Evolutionary conservation across 371 early-diverging fungal species (phyloP).

Genomic region (Mortierella sp.): DNA sequence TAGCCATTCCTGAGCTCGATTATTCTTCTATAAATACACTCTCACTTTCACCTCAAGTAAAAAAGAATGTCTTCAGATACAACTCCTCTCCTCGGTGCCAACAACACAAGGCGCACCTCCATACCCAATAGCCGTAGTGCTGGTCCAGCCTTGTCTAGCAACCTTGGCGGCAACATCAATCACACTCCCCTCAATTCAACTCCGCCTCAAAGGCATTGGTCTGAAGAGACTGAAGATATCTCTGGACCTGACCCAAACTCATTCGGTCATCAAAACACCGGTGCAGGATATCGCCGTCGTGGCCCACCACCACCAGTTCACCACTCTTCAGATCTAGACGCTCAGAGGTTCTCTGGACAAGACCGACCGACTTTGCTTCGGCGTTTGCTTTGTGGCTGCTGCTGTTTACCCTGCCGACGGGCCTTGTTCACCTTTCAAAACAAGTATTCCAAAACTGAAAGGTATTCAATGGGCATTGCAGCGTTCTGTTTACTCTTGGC

Average conservation of each 20-base stretch:
- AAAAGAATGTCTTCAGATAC: slow-evolving; percentile 44
- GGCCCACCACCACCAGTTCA: slow-evolving; percentile 35
- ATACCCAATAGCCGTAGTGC: slow-evolving; percentile 23
- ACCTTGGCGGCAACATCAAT: background rate
- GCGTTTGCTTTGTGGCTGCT: slow-evolving; percentile 33
- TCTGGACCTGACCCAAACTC: slow-evolving; percentile 37
- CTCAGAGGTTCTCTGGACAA: slow-evolving; percentile 48
- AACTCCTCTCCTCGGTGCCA: slow-evolving; percentile 42
- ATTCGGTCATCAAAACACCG: slow-evolving; percentile 47
- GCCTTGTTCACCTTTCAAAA: slow-evolving; percentile 11
- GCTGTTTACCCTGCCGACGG: slow-evolving; percentile 40
- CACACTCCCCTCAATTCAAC: slow-evolving; percentile 6
- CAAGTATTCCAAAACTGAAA: slow-evolving; percentile 42
- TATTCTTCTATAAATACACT: no score
- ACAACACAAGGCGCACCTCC: slow-evolving; percentile 15
- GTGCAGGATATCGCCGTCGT: slow-evolving; percentile 49
- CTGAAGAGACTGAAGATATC: slow-evolving; percentile 54
- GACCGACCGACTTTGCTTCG: slow-evolving; percentile 44
- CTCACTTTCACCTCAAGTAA: background rate
- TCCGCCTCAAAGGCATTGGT: slow-evolving; percentile 44
- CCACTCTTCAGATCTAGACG: slow-evolving; percentile 40
- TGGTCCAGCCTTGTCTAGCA: background rate
- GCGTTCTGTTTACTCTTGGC: slow-evolving; percentile 31
- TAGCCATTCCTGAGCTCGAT: no score
- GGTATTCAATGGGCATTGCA: slow-evolving; percentile 25